Evolutionary conservation across 768 basidiomycete genomes (phyloP), one percentile per base, ranked within the genome.

Genomic region (Amanita pseudoporphyria): DNA sequence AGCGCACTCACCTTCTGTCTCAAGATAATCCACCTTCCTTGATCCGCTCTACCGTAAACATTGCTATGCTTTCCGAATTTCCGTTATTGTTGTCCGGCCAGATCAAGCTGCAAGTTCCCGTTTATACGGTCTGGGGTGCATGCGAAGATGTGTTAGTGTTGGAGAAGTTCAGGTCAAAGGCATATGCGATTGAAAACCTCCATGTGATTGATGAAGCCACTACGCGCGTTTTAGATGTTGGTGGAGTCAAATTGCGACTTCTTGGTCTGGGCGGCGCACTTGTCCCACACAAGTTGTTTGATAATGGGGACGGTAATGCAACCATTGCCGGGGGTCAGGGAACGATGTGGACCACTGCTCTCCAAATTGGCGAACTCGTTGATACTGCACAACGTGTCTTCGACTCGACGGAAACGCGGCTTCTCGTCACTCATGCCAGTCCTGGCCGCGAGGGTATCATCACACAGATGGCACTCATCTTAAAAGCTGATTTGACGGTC

Each of bases 261-360:
- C 81, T 99, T n/a, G 96, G 95, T 35, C 74, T 99, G 22, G 96
- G 96, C 7, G 96, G 96, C 47, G 94, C 94, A 2, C 78, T 97
- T 36, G 92, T 96, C 5, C 81, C 83, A 36, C 93, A 97, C 73
- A 97, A 97, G 65, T 78, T 92, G 73, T 92, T 94, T 58, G 87
- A 91, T 67, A 92, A 92, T 55, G 89, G 95, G 0, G 90, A 95
- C 42, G 95, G 94, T 3, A 81, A 71, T 39, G 94, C 91, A 9
- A 97, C 95, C n/a, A 96, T 99, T 55, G 95, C 96, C 0, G 96
- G 96, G 31, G 96, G 93, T 1, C 87, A 91, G 60, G 96, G 96
- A 26, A 98, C 94, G 16, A 95, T 98, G 84, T 99, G 96, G 96
- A 89, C 91, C 0, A 98, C 95, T 0, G 88, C 91, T 4, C 77